Evolutionary conservation across 2,329 filamentous ascomycete species (phyloP).

Genomic region (Shiraia bambusicola): DNA sequence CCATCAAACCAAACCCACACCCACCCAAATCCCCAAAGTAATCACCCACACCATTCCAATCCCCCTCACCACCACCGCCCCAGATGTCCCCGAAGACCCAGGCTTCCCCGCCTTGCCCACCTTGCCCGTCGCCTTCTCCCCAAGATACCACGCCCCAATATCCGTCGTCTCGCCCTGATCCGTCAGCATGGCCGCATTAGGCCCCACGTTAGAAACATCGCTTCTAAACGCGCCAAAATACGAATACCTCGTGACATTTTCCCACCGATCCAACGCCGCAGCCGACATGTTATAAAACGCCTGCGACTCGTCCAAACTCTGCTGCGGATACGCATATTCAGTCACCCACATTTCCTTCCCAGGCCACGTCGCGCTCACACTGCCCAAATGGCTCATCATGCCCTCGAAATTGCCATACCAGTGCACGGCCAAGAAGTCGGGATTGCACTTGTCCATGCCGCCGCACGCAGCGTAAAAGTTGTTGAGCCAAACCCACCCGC

Average conservation of each 20-base stretch:
- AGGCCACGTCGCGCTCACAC: constrained; percentile 53
- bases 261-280: constrained; percentile 66
- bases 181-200: constrained; percentile 71
- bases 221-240: constrained; percentile 76
- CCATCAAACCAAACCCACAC: too few relatives aligned
- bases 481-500: constrained; percentile 66
- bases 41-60: too few relatives aligned
- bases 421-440: constrained; percentile 55
- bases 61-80: too few relatives aligned
- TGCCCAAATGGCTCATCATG: constrained; percentile 66
- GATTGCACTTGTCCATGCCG: constrained; percentile 45
- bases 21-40: background rate
- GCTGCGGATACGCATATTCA: constrained; percentile 66
- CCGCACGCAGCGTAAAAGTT: constrained; percentile 64
- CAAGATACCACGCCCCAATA: constrained; percentile 77
- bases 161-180: constrained; percentile 69
- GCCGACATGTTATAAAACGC: constrained; percentile 67
- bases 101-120: background rate
- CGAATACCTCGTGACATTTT: constrained; percentile 66
- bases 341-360: constrained; percentile 72
- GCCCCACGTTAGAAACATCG: constrained; percentile 70
- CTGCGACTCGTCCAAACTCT: constrained; percentile 60
- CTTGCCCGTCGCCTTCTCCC: constrained; percentile 41
- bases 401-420: constrained; percentile 68
- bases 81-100: too few relatives aligned